Base-by-base conservation (phyloP, 148 eudicot genomes). In the Camellia japonica region DNA sequence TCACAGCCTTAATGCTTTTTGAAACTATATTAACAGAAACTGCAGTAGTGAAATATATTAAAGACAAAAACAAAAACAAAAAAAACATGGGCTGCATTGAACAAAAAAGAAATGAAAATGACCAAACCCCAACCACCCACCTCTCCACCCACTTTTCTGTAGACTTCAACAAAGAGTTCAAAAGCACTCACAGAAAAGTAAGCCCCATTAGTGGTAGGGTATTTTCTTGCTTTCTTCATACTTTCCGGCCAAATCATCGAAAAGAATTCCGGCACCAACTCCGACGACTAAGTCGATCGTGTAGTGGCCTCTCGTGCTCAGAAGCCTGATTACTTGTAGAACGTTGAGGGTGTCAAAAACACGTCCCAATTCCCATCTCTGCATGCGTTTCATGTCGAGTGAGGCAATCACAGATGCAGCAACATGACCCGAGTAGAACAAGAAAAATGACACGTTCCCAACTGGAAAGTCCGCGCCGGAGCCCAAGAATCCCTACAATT, bases 401-500 rank as follows among this genome's bases (percentile, higher is more conserved):
- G 99, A 92, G 2, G 93, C 99, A 13, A 97, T 97, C 54, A 97
- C 97, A 0, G 99, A 88, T 52, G 97, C 89, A 4, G 95, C 99
- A 18, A 97, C 99, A 20, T 97, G 99, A 14, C 99, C 99, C 0
- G 99, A 97, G 79, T 87, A 97, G 86, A 97, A 97, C 58, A 97
- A 82, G 88, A 97, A 97, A 80, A 97, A 97, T 0, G 99, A 97
- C 3, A 97, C 98, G 20, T 97, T 97, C 18, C 99, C 99, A 0
- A 97, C 99, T 0, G 99, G 99, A 55, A 97, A 97, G 83, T 97
- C 99, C 4, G 83, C 98, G 0, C 99, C 99, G 4, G 99, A 97
- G 10, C 98, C 97, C 85, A 97, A 80, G 85, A 94, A 97, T 6
- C 85, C 99, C 99, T 97, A 81, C 42, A 19, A 61, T 4, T 73